Evolutionary conservation across 805 yeast species (phyloP).

Genomic region (Yamadazyma paraphyllophila): DNA sequence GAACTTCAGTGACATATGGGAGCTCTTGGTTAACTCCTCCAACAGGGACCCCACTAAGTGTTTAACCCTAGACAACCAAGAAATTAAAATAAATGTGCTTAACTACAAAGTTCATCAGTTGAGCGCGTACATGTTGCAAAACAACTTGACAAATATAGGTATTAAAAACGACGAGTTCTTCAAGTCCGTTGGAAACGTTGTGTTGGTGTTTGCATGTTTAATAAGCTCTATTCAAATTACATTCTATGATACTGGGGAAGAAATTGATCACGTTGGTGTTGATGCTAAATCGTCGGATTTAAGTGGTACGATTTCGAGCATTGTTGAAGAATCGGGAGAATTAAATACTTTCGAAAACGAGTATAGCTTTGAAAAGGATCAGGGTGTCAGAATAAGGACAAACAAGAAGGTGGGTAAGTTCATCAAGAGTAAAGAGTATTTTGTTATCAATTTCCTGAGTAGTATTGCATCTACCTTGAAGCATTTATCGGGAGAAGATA

Average conservation of each 20-base stretch:
- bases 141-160: conserved; percentile 22
- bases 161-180: conserved; percentile 23
- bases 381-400: conserved; percentile 33
- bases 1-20: conserved; percentile 72
- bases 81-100: conserved; percentile 19
- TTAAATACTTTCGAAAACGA: conserved; percentile 22
- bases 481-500: conserved; percentile 33
- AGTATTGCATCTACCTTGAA: conserved; percentile 52
- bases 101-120: conserved; percentile 28
- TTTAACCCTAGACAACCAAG: conserved; percentile 9
- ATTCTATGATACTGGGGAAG: conserved; percentile 26
- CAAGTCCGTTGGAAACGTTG: conserved; percentile 31
- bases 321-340: background rate
- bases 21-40: conserved; percentile 37
- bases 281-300: background rate
- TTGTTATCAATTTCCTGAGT: conserved; percentile 53
- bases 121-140: conserved; percentile 15
- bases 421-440: conserved; percentile 28
- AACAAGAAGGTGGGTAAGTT: conserved; percentile 13
- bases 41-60: conserved; percentile 15
- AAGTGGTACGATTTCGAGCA: background rate
- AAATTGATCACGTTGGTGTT: conserved; percentile 6
- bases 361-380: conserved; percentile 33
- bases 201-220: conserved; percentile 44
- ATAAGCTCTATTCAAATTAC: conserved; percentile 41